Evolutionary conservation across 352 stramenopile genomes (phyloP).

Genomic region (Phytophthora pini): DNA sequence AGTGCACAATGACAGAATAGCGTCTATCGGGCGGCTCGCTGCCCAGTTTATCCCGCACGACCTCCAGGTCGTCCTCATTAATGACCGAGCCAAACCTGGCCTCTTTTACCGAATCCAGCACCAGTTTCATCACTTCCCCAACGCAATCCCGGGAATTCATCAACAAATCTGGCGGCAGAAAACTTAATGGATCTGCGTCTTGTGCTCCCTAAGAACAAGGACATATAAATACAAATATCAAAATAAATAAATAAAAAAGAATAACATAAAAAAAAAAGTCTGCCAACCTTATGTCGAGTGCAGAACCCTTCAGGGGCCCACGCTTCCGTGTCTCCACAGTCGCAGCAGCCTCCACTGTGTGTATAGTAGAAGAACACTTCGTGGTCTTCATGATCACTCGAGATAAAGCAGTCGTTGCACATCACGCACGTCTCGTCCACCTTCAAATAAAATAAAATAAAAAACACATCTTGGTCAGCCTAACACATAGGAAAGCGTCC

Average conservation of each 20-base stretch:
- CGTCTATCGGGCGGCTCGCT: constrained; percentile 64
- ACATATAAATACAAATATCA: no score
- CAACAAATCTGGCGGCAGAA: constrained; percentile 62
- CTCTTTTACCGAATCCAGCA: constrained; percentile 70
- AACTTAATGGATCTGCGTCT: constrained; percentile 69
- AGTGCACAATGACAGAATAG: constrained; percentile 93
- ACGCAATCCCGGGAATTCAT: constrained; percentile 68
- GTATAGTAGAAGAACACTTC: constrained; percentile 96
- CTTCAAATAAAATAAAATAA: constrained; percentile 45
- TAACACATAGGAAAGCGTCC: background rate
- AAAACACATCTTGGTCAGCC: constrained; percentile 18
- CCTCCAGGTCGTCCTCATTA: constrained; percentile 54
- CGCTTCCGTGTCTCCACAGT: constrained; percentile 97
- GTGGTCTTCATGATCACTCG: constrained; percentile 93
- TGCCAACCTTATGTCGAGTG: constrained; percentile 84
- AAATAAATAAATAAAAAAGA: background rate
- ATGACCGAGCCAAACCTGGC: constrained; percentile 66
- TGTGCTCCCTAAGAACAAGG: constrained; percentile 57
- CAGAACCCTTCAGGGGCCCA: constrained; percentile 97
- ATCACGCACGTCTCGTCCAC: constrained; percentile 96
- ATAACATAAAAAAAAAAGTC: background rate
- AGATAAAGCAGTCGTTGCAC: constrained; percentile 98
- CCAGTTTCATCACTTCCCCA: constrained; percentile 69
- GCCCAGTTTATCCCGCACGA: constrained; percentile 53
- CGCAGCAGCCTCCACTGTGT: constrained; percentile 96